phyloP scores from a whole-genome alignment of 179 eudicot genomes.

The Camellia oleifera region DNA sequence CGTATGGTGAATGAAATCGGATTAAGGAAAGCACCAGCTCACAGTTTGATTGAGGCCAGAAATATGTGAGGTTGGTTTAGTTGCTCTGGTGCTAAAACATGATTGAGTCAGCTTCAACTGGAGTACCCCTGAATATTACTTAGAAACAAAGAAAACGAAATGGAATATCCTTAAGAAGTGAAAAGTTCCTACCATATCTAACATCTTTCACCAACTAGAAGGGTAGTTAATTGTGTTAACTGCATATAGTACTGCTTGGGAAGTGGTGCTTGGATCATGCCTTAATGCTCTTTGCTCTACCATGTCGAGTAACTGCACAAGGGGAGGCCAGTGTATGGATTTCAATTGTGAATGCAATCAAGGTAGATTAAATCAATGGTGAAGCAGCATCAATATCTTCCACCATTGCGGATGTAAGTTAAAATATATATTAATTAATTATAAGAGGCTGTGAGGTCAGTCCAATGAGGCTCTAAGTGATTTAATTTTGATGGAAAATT shows the following conservation, averaged over 20 bases:
- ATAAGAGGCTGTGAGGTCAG: neutral
- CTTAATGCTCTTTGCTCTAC: neutral
- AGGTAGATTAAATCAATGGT: neutral
- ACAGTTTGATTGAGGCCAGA: slow-evolving; percentile 35
- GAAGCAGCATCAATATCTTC: neutral
- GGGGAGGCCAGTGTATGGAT: neutral
- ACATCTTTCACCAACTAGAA: neutral
- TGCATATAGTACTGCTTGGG: neutral
- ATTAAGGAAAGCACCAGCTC: slow-evolving; percentile 43
- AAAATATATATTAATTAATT: neutral
- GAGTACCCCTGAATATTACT: neutral
- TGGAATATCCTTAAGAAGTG: neutral
- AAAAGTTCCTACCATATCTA: neutral
- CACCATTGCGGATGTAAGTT: neutral
- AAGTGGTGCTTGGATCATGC: slow-evolving; percentile 4
- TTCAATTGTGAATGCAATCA: neutral
- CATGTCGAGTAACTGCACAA: neutral
- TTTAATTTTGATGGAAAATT: neutral
- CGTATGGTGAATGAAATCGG: slow-evolving; percentile 34
- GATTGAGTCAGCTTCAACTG: neutral
- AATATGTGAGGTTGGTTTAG: slow-evolving; percentile 19
- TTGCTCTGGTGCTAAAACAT: neutral
- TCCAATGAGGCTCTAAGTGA: neutral
- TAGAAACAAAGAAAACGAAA: neutral
- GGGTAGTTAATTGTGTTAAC: neutral